phyloP scores from a whole-genome alignment of 192 early-diverging fungal genomes.

The Linnemannia elongata region DNA sequence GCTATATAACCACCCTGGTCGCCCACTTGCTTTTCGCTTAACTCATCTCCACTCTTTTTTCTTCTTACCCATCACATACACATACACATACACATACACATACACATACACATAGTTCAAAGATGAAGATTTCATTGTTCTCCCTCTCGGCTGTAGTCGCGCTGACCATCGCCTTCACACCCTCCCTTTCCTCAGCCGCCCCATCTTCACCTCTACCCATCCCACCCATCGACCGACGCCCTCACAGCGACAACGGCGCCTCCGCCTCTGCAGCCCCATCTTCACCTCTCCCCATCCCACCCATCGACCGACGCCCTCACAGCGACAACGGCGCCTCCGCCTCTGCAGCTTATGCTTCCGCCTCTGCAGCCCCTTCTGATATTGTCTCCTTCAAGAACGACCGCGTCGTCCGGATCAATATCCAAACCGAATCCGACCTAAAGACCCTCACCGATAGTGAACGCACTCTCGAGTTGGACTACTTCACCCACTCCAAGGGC shows the following conservation, averaged over 20 bases:
- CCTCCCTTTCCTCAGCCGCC: neutral
- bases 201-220: neutral
- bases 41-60: neutral
- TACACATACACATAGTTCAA: neutral
- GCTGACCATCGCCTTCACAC: slow-evolving; percentile 23
- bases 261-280: neutral
- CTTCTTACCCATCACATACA: no score
- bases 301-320: neutral
- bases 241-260: neutral
- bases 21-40: neutral
- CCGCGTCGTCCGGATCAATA: slow-evolving; percentile 56
- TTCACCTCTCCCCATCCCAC: neutral
- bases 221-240: neutral
- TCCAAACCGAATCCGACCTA: slow-evolving; percentile 41
- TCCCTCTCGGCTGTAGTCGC: slow-evolving; percentile 46
- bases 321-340: neutral
- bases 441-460: slow-evolving; percentile 32
- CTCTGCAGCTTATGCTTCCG: neutral
- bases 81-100: no score
- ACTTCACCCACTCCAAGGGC: slow-evolving; percentile 49
- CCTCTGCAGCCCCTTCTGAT: neutral
- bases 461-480: slow-evolving; percentile 20
- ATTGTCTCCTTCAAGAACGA: slow-evolving; percentile 44
- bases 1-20: neutral
- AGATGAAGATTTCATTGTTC: slow-evolving; percentile 40